Evolutionary conservation across 495 filamentous ascomycete species (phyloP).

Genomic region (Corynascus novoguineensis): DNA sequence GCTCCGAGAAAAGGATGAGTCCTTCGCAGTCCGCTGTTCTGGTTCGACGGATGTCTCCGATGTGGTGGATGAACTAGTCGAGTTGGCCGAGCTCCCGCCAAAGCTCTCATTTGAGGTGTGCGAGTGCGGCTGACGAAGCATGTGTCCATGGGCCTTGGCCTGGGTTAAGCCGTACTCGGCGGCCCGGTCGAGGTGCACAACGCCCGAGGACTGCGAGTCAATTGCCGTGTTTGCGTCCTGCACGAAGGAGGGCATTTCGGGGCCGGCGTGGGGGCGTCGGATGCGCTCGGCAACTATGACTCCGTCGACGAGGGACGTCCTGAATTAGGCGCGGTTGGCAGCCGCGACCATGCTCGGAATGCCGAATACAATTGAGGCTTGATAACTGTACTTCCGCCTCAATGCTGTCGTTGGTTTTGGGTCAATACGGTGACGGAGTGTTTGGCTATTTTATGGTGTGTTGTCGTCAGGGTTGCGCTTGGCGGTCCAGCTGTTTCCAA

Average conservation of each 20-base stretch:
- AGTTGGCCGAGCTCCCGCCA: conserved; percentile 31
- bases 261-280: neutral
- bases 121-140: conserved; percentile 28
- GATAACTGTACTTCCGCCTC: neutral
- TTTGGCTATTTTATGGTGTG: neutral
- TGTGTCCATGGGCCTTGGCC: conserved; percentile 28
- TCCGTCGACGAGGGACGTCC: neutral
- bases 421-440: neutral
- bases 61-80: conserved; percentile 28
- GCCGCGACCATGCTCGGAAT: conserved; percentile 23
- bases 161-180: conserved; percentile 29
- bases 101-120: conserved; percentile 35
- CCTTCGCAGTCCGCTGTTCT: conserved; percentile 18
- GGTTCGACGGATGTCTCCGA: conserved; percentile 28
- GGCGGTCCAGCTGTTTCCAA: conserved; percentile 4
- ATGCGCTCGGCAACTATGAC: conserved; percentile 14
- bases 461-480: conserved; percentile 5
- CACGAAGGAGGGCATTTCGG: conserved; percentile 56
- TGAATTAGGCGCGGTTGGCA: conserved; percentile 13
- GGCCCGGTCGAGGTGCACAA: conserved; percentile 31
- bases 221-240: conserved; percentile 46
- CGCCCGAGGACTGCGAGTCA: conserved; percentile 36
- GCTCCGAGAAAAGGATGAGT: conserved; percentile 18
- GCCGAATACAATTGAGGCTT: neutral
- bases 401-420: neutral